Base-by-base conservation (phyloP, 352 stramenopile species). In the Phytophthora multivora region DNA sequence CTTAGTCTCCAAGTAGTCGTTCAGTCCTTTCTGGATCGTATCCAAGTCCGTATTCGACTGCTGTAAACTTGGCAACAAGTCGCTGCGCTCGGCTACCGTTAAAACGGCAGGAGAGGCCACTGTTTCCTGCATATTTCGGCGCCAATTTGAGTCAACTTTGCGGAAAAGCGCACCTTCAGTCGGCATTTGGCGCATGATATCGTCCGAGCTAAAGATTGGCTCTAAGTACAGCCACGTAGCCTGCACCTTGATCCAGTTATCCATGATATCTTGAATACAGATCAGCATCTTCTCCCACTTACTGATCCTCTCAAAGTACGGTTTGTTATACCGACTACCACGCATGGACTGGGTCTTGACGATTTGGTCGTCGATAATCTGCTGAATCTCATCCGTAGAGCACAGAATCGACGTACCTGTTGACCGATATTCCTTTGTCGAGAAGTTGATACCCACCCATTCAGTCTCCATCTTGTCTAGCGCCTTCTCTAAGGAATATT, bases 311-410 rank as follows among this genome's bases (percentile, higher is more conserved):
- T 93, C 77, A 53, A 98, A 82, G 67, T 98, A 97, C 7, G 93
- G 89, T 30, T 97, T 92, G 66, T 98, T 97, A 69, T 97, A 98
- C 2, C 90, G 88, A 53, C 82, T 96, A 2, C 93, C 92, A 25
- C 91, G 84, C 92, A 98, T 98, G 15, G 93, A 97, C 72, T 98
- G 93, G 0, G 91, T 97, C 74, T 98, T 98, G 21, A 98, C 91
- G 39, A 98, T 97, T 71, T 98, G 94, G 66, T 98, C 94, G 49
- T 98, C 91, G 16, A 98, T 91, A 56, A 98, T 90, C 54, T 95
- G 85, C 54, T 98, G 88, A 63, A 98, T 96, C 48, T 98, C 93
- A 54, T 97, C 89, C 0, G 82, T 91, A 4, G 75, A 83, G 28
- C 81, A 93, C 47, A 96, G 56, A 30, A 98, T 96, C 5, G 79